Conservation (phyloP, 2,329 filamentous ascomycete species). For the Raffaelea ambrosiae region DNA sequence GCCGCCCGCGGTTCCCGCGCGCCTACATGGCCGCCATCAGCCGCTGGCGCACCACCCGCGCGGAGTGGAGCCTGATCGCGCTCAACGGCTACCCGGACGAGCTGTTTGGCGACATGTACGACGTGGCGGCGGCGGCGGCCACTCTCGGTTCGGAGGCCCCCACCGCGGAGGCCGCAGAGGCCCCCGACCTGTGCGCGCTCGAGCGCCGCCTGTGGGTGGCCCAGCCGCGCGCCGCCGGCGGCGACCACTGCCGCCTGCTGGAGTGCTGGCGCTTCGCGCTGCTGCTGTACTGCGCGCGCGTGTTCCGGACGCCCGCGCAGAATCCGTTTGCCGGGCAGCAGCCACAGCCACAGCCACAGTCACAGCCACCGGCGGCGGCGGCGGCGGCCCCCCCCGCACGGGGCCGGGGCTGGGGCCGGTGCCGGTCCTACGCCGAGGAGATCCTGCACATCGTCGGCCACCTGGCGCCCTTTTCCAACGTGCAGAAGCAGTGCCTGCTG, state of each 20-base stretch:
- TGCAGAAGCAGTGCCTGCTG: conserved; percentile 4
- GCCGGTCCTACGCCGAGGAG: neutral
- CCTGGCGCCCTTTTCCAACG: neutral
- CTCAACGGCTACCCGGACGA: conserved; percentile 5
- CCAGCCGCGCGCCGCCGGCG: neutral
- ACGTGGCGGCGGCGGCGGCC: neutral
- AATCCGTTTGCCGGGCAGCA: too few relatives aligned
- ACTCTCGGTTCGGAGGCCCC: neutral
- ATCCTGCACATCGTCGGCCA: neutral
- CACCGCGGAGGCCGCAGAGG: neutral
- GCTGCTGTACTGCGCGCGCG: conserved; percentile 1
- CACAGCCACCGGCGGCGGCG: too few relatives aligned
- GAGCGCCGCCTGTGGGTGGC: neutral
- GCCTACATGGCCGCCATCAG: neutral
- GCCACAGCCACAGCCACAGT: too few relatives aligned
- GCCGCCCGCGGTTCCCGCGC: neutral
- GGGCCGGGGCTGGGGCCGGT: neutral
- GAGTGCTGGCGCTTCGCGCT: neutral
- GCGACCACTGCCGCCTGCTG: neutral
- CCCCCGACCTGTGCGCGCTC: neutral
- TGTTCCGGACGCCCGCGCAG: neutral
- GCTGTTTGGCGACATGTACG: neutral
- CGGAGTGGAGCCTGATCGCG: conserved; percentile 2
- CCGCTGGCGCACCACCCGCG: neutral
- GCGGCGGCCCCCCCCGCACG: too few relatives aligned